Evolutionary conservation across 441 rosid genomes (phyloP).

Genomic region (Croton setiger): DNA sequence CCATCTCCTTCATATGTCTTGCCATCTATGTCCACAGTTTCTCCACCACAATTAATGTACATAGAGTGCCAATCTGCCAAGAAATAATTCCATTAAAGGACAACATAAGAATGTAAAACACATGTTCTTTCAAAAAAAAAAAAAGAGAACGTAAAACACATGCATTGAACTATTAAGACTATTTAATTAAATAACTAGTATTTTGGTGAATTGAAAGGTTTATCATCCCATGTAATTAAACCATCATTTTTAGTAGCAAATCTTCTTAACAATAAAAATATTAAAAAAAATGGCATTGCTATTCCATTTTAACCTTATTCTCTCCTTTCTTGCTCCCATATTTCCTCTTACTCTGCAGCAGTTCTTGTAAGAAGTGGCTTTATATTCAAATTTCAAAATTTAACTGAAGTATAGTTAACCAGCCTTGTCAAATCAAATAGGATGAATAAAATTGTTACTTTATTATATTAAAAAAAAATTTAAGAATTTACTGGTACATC

Average conservation of each 20-base stretch:
- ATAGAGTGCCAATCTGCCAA: constrained; percentile 32
- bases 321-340: not conserved
- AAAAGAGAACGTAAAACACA: no score
- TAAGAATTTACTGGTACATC: no score
- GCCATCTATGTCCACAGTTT: constrained; percentile 17
- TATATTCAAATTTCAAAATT: no score
- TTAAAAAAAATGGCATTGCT: not conserved
- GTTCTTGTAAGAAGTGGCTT: no score
- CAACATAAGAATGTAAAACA: not conserved
- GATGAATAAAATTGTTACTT: no score
- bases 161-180: not conserved
- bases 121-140: no score
- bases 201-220: not conserved
- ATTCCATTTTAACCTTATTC: not conserved
- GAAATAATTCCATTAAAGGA: not conserved
- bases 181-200: not conserved
- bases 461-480: no score
- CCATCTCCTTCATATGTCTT: constrained; percentile 33
- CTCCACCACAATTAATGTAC: constrained; percentile 36
- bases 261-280: not conserved
- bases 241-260: not conserved
- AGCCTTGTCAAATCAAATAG: no score
- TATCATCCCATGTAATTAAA: not conserved
- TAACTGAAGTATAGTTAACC: no score
- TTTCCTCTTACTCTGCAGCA: not conserved